Evolutionary conservation across 2,329 filamentous ascomycete genomes (phyloP).

Genomic region (Ambrosiella beaveri): DNA sequence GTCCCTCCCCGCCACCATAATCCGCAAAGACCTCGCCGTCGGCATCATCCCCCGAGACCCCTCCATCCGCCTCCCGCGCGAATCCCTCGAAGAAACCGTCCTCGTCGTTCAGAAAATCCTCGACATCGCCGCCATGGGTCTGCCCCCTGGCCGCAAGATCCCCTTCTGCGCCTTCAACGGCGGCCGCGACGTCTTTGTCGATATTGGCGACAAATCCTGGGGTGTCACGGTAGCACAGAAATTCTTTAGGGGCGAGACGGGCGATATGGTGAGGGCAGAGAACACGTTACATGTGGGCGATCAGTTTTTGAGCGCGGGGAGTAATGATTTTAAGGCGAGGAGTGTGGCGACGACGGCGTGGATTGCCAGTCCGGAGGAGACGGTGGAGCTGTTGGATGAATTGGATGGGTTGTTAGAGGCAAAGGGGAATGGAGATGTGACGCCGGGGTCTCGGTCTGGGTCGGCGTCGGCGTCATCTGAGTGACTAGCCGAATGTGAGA

Average conservation of each 20-base stretch:
- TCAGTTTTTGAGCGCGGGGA: conserved; percentile 86
- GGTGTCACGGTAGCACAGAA: conserved; percentile 83
- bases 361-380: conserved; percentile 88
- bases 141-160: conserved; percentile 25
- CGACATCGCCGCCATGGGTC: conserved; percentile 51
- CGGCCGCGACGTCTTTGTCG: conserved; percentile 92
- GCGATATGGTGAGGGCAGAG: conserved; percentile 46
- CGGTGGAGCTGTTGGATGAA: conserved; percentile 77
- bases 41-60: conserved; percentile 53
- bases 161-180: conserved; percentile 98
- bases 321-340: conserved; percentile 92
- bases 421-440: conserved; percentile 16
- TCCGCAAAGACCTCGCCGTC: conserved; percentile 78
- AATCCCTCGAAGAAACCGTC: conserved; percentile 89
- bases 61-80: conserved; percentile 55
- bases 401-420: conserved; percentile 42
- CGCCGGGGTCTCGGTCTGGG: not conserved
- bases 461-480: not conserved
- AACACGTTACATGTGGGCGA: conserved; percentile 90
- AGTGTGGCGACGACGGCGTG: conserved; percentile 88
- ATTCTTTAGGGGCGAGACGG: conserved; percentile 46
- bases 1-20: conserved; percentile 58
- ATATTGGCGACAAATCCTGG: conserved; percentile 96
- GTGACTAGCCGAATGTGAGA: no score
- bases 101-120: conserved; percentile 85